Evolutionary conservation across 352 stramenopile genomes (phyloP), one percentile per base, ranked within the genome.

Genomic region (Globisporangium mamillatum): DNA sequence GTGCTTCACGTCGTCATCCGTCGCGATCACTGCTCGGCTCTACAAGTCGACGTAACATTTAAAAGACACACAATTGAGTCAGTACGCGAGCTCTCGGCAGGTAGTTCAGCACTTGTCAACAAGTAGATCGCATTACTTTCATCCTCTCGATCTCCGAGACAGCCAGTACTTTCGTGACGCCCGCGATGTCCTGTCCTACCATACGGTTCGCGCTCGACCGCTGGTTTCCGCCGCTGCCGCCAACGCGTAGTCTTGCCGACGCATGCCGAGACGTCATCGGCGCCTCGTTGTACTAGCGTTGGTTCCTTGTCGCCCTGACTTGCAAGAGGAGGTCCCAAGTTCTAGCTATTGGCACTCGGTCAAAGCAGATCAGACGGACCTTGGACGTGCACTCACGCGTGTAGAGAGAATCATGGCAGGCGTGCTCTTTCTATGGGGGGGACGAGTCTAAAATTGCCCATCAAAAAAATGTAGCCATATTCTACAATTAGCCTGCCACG

Each of bases 121-220:
- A 32, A 32, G 27, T 32, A 3, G 27, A 32, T 32, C 27, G 27
- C 38, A 16, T 46, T 20, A 83, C 78, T 69, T 88, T 88, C 55
- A 91, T 88, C 24, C 68, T 69, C 14, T 86, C 68, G 22, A 91
- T 58, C 12, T 89, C 79, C 6, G 38, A 69, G 0, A 67, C 52
- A 1, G 74, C 64, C 5, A 89, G 50, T 14, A 83, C 60, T 27
- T 75, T 77, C 25, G 74, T 76, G 22, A 82, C 73, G 10, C 82
- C 79, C 5, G 79, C 80, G 32, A 91, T 89, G 60, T 91, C 80
- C 58, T 89, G 88, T 4, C 82, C 82, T 0, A 70, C 82, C 58
- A 84, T 54, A 12, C 82, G 80, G 34, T 78, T 86, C 8, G 67
- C 82, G 1, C 61, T 80, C 22, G 82, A 76, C 27, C 78, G 77